These are phyloP conservation scores for Salvia splendens DNA, from an alignment of 257 asterid species.

Conservation along the genomic window DNA sequence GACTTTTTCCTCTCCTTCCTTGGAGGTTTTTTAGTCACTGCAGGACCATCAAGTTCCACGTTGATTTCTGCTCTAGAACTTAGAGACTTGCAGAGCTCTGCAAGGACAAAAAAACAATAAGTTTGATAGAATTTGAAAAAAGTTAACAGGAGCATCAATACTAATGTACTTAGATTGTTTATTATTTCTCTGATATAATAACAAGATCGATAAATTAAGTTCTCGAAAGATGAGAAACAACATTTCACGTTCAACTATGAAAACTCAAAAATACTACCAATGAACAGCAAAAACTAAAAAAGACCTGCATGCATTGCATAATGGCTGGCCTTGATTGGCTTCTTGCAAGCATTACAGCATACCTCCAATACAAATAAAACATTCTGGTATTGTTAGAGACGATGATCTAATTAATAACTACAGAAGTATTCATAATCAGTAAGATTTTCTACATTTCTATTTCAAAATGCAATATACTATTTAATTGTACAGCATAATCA, in stretches of 20 bases:
- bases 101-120: slow-evolving; percentile 29
- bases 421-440: slow-evolving; percentile 1
- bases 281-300: slow-evolving; percentile 27
- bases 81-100: slow-evolving; percentile 74
- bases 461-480: no score
- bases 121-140: neutral
- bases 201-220: slow-evolving; percentile 4
- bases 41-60: slow-evolving; percentile 51
- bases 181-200: slow-evolving; percentile 14
- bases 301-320: slow-evolving; percentile 81
- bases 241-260: slow-evolving; percentile 23
- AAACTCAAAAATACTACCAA: slow-evolving; percentile 22
- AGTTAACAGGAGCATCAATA: slow-evolving; percentile 21
- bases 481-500: no score
- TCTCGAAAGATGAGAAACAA: slow-evolving; percentile 11
- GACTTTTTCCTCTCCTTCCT: slow-evolving; percentile 75
- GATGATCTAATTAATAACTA: slow-evolving; percentile 17
- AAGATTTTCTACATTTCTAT: slow-evolving; percentile 8
- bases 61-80: slow-evolving; percentile 37
- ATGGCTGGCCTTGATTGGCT: slow-evolving; percentile 89
- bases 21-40: slow-evolving; percentile 62
- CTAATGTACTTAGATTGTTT: neutral
- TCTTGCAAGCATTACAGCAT: slow-evolving; percentile 88
- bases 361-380: slow-evolving; percentile 60
- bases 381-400: slow-evolving; percentile 23